A percentile compares a stretch with the other conserved stretches of the same genome.
phyloP scores from a whole-genome alignment of 2,329 filamentous ascomycete genomes.

The Hypoxylon sp. region DNA sequence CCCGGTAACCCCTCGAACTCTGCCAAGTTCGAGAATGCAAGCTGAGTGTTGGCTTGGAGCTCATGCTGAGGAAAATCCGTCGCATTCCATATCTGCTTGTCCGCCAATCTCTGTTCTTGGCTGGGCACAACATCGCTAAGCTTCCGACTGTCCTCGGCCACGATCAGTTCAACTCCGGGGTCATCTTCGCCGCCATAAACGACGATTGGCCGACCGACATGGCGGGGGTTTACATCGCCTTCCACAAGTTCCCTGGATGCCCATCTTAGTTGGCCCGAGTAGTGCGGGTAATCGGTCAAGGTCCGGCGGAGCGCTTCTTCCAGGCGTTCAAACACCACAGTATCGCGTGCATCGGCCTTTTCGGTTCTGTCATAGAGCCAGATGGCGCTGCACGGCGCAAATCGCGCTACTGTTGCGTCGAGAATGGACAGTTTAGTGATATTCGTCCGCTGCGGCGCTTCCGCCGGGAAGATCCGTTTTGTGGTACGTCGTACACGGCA shows the following conservation, averaged over 20 bases:
- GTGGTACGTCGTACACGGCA: constrained; percentile 19
- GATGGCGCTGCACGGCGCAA: constrained; percentile 56
- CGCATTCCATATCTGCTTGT: constrained; percentile 53
- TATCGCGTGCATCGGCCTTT: constrained; percentile 32
- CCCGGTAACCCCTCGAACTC: constrained; percentile 50
- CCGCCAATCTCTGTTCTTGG: constrained; percentile 33
- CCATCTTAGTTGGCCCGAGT: constrained; percentile 57
- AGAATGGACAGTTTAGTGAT: constrained; percentile 55
- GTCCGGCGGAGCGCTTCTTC: constrained; percentile 51
- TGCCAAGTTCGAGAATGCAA: constrained; percentile 52
- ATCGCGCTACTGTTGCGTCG: constrained; percentile 59
- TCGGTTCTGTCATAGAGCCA: constrained; percentile 57
- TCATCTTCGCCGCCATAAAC: constrained; percentile 55
- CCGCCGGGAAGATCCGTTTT: constrained; percentile 42
- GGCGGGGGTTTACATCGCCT: constrained; percentile 34
- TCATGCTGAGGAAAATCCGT: constrained; percentile 52
- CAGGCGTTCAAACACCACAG: constrained; percentile 34
- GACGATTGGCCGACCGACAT: constrained; percentile 53
- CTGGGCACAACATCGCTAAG: constrained; percentile 52
- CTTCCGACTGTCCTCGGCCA: constrained; percentile 48
- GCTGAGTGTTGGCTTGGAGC: constrained; percentile 51
- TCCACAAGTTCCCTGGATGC: constrained; percentile 46
- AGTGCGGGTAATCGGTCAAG: constrained; percentile 57
- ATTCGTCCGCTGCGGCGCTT: constrained; percentile 10
- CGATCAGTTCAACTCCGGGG: constrained; percentile 57